Conservation (phyloP, 2,329 filamentous ascomycete genomes). For the Dactylonectria estremocensis region DNA sequence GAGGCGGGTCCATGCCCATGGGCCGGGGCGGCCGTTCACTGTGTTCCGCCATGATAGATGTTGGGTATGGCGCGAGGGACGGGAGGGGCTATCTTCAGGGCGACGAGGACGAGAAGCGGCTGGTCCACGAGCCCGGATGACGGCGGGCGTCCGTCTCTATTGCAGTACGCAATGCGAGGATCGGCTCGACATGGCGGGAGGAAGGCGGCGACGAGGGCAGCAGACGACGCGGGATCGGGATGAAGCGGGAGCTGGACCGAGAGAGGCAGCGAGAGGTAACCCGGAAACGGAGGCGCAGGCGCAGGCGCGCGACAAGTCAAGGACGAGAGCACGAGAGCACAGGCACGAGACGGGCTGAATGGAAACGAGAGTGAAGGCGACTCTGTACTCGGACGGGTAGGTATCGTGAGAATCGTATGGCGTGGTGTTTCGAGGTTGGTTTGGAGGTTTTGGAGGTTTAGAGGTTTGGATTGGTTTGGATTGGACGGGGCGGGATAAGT, state of each 20-base stretch:
- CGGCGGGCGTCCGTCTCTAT: conserved; percentile 54
- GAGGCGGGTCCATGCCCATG: conserved; percentile 71
- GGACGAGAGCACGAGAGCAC: background rate
- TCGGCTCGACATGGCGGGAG: conserved; percentile 51
- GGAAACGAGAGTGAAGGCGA: conserved; percentile 26
- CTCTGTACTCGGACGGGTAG: conserved; percentile 30
- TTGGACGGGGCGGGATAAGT: conserved; percentile 41
- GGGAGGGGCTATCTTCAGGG: conserved; percentile 23
- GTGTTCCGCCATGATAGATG: conserved; percentile 53
- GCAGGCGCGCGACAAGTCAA: conserved; percentile 22
- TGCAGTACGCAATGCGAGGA: conserved; percentile 46
- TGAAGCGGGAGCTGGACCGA: conserved; percentile 25
- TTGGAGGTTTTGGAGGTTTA: no score
- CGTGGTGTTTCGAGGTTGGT: conserved; percentile 45
- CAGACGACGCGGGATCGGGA: conserved; percentile 37
- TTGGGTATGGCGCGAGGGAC: conserved; percentile 41
- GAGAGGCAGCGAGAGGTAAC: background rate
- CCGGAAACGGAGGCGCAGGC: conserved; percentile 21
- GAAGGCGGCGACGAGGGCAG: conserved; percentile 31
- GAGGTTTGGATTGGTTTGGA: conserved; percentile 27
- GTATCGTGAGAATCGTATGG: conserved; percentile 42
- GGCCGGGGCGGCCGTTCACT: conserved; percentile 50
- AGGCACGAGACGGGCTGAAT: background rate
- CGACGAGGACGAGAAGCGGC: conserved; percentile 41
- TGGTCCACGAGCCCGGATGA: conserved; percentile 48